Evolutionary conservation across 345 rosid species (phyloP).

Genomic region (Zanthoxylum bungeanum): DNA sequence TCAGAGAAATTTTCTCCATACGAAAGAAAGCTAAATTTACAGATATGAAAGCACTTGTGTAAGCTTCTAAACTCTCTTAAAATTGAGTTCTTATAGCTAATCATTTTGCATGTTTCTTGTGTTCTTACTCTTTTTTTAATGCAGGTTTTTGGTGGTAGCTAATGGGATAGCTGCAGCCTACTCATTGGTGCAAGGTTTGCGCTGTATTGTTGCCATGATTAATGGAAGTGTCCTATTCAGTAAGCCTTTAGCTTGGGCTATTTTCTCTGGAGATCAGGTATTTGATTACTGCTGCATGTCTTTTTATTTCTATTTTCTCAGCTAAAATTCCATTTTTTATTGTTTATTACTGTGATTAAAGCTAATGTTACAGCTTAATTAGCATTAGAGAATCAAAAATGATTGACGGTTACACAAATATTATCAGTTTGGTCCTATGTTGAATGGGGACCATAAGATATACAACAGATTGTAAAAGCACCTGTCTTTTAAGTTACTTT

Average conservation of each 20-base stretch:
- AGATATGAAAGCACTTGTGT: conserved; percentile 97
- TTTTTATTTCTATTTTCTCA: not conserved
- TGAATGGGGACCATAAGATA: not conserved
- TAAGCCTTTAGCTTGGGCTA: conserved; percentile 81
- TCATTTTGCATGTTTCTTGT: not conserved
- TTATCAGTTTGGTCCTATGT: not conserved
- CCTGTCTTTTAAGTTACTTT: too few species aligned
- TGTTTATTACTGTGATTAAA: not conserved
- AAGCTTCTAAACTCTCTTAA: conserved; percentile 18
- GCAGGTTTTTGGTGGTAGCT: conserved; percentile 78
- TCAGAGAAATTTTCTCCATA: conserved; percentile 66
- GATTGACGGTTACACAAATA: not conserved
- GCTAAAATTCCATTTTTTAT: conserved; percentile 3
- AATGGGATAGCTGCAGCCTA: conserved; percentile 71
- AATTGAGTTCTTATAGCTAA: not conserved
- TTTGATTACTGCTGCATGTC: not conserved
- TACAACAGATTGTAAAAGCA: not conserved
- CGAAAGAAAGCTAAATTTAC: conserved; percentile 70
- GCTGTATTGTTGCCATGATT: conserved; percentile 61
- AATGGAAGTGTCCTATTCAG: conserved; percentile 62
- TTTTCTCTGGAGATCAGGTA: conserved; percentile 93
- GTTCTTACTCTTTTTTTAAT: not conserved
- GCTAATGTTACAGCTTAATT: not conserved
- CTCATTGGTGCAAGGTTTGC: conserved; percentile 69
- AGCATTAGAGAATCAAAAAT: not conserved